Evolutionary conservation across 495 filamentous ascomycete species (phyloP), one percentile per base, ranked within the genome.

Genomic region (Immersiella caudata): DNA sequence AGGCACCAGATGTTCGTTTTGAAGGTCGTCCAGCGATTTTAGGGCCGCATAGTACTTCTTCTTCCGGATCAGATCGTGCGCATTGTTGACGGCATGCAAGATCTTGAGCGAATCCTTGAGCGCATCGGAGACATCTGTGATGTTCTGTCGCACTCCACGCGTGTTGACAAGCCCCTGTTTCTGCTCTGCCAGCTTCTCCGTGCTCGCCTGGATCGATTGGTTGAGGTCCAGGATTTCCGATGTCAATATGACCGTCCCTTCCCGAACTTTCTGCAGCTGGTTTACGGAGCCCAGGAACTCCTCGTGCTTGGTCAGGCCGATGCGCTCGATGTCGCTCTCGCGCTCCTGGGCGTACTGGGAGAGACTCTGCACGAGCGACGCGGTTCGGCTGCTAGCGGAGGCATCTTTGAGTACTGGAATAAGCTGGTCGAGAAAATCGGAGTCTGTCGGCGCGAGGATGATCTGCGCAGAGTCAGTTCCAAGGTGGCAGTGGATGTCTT

Each of bases 21-120:
- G 95, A 26, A 99, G 81, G 74, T 99, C 95, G 74, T 98, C 96
- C 29, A 98, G 82, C 7, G 95, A 93, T 64, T 96, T 92, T 55
- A 99, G 84, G 24, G 95, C 96, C 21, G 89, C 93, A 76, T 99
- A 98, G 74, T 98, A 95, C 68, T 93, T 95, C 79, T 97, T 97
- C 76, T 89, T 93, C 21, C 85, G 86, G 27, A 98, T 82, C 52
- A 99, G 79, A 56, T 98, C 96, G 74, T 96, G 91, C 24, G 97
- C 93, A 69, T 97, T 91, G 73, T 99, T 99, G 64, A 96, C 93
- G 16, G 96, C 86, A 58, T 93, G 89, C 25, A 99, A 74, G 24
- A 99, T 94, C 75, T 96, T 94, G 60, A 97, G 80, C 67, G 94
- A 98, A 72, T 95, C 91, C 71, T 90, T 90, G 62, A 99, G 84